Base-by-base conservation (phyloP, 139 green algal genomes). In the Picochlorum sp. region DNA sequence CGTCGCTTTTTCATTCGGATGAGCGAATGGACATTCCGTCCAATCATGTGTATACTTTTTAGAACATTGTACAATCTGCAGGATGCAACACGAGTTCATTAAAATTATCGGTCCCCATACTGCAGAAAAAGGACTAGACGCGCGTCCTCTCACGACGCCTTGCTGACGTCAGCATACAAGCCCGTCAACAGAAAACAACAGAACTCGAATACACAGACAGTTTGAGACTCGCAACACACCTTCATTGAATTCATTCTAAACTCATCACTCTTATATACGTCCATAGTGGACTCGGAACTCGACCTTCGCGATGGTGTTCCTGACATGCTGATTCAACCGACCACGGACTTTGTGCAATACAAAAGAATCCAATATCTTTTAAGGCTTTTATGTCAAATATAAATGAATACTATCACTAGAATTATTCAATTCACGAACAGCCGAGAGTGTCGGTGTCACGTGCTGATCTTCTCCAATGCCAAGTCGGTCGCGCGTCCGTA, bases 1-100 rank as follows among this genome's bases (percentile, higher is more conserved):
- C 16, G 78, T 76, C 3, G 93, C 93, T 64, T 96, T 96, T 73
- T 98, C 93, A 3, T 89, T 84, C 8, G 85, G 85, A 61, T 99
- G 93, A 14, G 94, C 85, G 71, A 96, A 99, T 0, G 92, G 92
- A 72, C 92, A 79, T 37, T 70, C 69, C 1, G 74, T 79, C 81
- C 79, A 85, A 61, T 85, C 81, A 57, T 88, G 79, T 47, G 81
- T 83, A 49, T 73, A 94, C 10, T 79, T 72, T 55, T 90, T 90
- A 56, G 72, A 82, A 70, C 86, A 92, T 3, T 81, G 86, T 26
- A 89, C 70, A 31, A 92, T 76, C 83, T 91, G 77, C 57, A 20
- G 24, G 34, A 1, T 13, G 31, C 7, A 10, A 51, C 38, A 8
- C 15, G 58, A 1, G 6, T 10, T n/a, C 10, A 45, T n/a, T n/a